Conservation (phyloP, 2,329 filamentous ascomycete species). For the Rhynchosporium graminicola region DNA sequence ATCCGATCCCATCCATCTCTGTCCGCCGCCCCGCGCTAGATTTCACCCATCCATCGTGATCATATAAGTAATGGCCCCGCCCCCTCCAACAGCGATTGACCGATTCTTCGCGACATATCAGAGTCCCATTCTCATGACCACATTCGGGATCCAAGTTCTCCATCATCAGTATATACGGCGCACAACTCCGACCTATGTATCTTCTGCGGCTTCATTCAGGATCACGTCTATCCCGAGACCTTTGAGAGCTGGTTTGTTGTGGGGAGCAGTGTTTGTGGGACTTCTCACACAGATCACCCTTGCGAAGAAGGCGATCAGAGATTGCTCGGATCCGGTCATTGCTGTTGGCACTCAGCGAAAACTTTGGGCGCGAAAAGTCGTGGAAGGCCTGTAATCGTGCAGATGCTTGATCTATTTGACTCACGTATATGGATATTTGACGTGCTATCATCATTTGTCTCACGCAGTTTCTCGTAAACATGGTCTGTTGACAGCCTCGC, state of each 20-base stretch:
- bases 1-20: neutral
- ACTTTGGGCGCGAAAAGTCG: conserved; percentile 17
- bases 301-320: conserved; percentile 31
- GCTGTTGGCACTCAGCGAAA: conserved; percentile 23
- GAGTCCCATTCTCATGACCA: conserved; percentile 29
- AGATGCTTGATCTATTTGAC: neutral
- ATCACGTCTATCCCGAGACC: conserved; percentile 24
- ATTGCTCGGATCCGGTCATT: conserved; percentile 32
- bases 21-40: conserved; percentile 22
- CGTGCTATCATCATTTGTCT: neutral
- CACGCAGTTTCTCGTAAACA: conserved; percentile 3
- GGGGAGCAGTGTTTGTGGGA: conserved; percentile 33
- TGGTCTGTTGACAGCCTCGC: conserved; percentile 14
- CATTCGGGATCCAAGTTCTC: conserved; percentile 30
- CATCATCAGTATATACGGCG: conserved; percentile 34
- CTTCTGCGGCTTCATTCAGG: conserved; percentile 12
- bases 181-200: conserved; percentile 24
- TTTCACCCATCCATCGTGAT: neutral
- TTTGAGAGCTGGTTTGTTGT: conserved; percentile 33
- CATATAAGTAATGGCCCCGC: conserved; percentile 24
- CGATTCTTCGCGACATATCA: conserved; percentile 33
- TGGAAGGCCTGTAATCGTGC: conserved; percentile 20
- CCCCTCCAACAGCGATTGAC: conserved; percentile 27
- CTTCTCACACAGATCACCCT: conserved; percentile 34
- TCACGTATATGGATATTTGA: neutral